Evolutionary conservation across 2,329 filamentous ascomycete species (phyloP).

Genomic region (Claviceps digitariae): DNA sequence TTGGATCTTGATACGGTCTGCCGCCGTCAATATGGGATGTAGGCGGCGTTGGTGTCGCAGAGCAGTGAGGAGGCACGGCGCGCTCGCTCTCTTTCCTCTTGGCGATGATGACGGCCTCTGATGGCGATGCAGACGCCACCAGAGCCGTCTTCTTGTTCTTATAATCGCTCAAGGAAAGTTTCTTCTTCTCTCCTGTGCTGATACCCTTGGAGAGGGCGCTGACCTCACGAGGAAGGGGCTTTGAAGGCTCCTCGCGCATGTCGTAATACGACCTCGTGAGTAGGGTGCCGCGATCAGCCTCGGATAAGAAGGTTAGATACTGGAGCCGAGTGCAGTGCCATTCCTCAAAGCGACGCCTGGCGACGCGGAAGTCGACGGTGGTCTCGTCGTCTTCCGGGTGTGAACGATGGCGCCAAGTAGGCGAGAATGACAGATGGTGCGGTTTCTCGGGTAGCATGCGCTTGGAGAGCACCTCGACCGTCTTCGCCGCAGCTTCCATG

Average conservation of each 20-base stretch:
- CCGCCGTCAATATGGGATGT: neutral
- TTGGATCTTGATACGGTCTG: conserved; percentile 3
- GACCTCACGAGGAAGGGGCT: conserved; percentile 23
- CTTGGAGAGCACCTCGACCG: conserved; percentile 38
- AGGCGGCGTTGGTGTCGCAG: conserved; percentile 7
- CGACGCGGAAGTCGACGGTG: neutral
- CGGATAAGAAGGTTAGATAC: conserved; percentile 43
- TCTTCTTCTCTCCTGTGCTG: conserved; percentile 36
- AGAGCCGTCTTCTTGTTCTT: conserved; percentile 36
- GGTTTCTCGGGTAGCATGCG: conserved; percentile 37
- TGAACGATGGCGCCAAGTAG: conserved; percentile 33
- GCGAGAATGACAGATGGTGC: conserved; percentile 37
- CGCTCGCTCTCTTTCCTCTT: conserved; percentile 21
- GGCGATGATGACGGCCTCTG: conserved; percentile 19
- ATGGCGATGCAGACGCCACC: conserved; percentile 22
- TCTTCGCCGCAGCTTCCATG: conserved; percentile 48
- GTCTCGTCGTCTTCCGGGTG: conserved; percentile 25
- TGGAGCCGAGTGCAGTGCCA: conserved; percentile 37
- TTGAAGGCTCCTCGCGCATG: conserved; percentile 38
- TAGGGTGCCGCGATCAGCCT: conserved; percentile 44
- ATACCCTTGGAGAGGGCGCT: conserved; percentile 24
- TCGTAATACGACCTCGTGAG: conserved; percentile 44
- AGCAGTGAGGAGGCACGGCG: conserved; percentile 10
- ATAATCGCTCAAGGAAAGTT: conserved; percentile 45
- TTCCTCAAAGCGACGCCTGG: conserved; percentile 28